Percentiles rank a stretch among this genome's conserved stretches.
Conservation (phyloP, 2,329 filamentous ascomycete species). For the Curvularia lunata region DNA sequence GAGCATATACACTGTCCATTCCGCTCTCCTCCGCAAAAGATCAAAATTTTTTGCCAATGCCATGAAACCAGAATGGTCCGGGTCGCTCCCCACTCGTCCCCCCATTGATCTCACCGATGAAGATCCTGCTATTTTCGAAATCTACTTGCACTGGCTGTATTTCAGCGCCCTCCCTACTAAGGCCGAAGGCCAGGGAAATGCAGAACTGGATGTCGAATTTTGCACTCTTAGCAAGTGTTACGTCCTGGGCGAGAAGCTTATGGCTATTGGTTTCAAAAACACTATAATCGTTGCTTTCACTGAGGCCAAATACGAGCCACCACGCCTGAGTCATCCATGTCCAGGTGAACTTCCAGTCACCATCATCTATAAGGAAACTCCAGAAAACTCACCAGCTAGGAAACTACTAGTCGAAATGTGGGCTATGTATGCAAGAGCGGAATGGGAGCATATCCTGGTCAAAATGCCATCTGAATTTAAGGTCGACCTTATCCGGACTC, state of each 20-base stretch:
- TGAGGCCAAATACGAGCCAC: background rate
- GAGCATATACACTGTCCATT: background rate
- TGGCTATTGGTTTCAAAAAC: background rate
- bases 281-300: background rate
- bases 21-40: background rate
- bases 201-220: background rate
- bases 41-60: background rate
- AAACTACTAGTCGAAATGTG: background rate
- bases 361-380: background rate
- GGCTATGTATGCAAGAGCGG: background rate
- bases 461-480: background rate
- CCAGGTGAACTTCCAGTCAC: background rate
- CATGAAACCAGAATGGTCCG: background rate
- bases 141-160: conserved; percentile 1
- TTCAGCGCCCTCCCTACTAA: background rate
- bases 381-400: background rate
- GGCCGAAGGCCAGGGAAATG: background rate
- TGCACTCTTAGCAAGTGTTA: background rate
- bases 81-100: background rate
- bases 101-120: background rate
- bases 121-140: background rate
- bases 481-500: background rate
- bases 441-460: background rate
- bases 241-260: background rate
- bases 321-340: too few relatives aligned